Evolutionary conservation across 257 asterid species (phyloP), one percentile per base, ranked within the genome.

Genomic region (Primulina tabacum): DNA sequence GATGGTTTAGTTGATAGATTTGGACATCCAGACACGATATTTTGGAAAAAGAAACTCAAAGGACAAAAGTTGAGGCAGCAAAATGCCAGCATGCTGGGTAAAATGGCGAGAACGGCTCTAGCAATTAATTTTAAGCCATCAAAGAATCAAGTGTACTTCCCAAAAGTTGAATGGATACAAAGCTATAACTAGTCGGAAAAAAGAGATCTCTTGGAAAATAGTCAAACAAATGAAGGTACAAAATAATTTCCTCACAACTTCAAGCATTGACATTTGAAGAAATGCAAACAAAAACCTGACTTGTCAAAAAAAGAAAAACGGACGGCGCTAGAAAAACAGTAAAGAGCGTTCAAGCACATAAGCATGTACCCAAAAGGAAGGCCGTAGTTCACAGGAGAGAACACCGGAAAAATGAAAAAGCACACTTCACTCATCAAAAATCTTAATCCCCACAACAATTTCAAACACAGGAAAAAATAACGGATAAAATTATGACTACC

Each of bases 361-460:
- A 7, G 57, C 57, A 5, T 50, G 18, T 17, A 50, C 57, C 21
- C 20, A 17, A 50, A 50, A 14, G 0, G 57, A 50, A 50, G 21
- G 18, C 65, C 33, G 33, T 35, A 35, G 52, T 63, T 64, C 67
- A 70, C 72, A 70, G 37, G 81, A 79, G 74, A 73, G 33, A 37
- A 59, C 40, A 40, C 20, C 14, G 28, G 29, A 57, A 69, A 2
- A 35, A 6, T 62, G 61, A 68, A 34, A 66, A 17, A 52, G 56
- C 69, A 29, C 29, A 21, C 63, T 60, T 24, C 20, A 66, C 47
- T 50, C 18, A 53, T 40, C 32, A 32, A 47, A 62, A 47, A 6
- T 34, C 57, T 33, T 58, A 11, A 53, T 71, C 35, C 53, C 53
- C 58, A 40, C 26, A 38, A 32, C 52, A 28, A 17, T 47, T 64